These are phyloP conservation scores for Microthyrium microscopicum DNA, from an alignment of 2,329 filamentous ascomycete species.

Conservation along the genomic window DNA sequence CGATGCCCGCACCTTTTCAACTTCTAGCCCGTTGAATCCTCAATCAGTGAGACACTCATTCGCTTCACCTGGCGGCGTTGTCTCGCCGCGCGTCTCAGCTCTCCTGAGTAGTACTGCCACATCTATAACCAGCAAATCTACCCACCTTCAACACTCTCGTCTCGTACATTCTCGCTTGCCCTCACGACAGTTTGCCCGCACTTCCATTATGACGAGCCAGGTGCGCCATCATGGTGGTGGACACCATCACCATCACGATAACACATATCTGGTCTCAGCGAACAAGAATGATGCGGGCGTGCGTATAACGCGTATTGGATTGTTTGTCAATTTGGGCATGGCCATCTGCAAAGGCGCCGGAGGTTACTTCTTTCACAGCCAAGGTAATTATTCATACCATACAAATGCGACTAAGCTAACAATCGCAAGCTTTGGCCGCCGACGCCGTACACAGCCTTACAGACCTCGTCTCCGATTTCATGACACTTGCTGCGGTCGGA, in stretches of 20 bases:
- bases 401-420: constrained; percentile 7
- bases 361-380: constrained; percentile 87
- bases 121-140: background rate
- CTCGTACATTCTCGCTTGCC: background rate
- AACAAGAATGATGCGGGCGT: constrained; percentile 89
- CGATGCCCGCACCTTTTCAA: too few species aligned
- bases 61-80: too few species aligned
- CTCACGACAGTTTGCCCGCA: background rate
- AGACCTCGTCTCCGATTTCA: constrained; percentile 84
- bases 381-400: constrained; percentile 26
- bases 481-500: constrained; percentile 86
- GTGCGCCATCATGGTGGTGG: constrained; percentile 33
- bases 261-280: constrained; percentile 59
- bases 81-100: too few species aligned
- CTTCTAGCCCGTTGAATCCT: too few species aligned
- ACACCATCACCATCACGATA: constrained; percentile 72
- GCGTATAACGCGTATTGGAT: constrained; percentile 76
- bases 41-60: too few species aligned
- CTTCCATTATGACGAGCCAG: background rate
- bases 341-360: constrained; percentile 83
- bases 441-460: constrained; percentile 93
- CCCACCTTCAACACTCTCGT: background rate
- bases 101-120: too few species aligned
- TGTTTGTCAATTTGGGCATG: constrained; percentile 86
- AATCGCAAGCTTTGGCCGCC: constrained; percentile 51